Evolutionary conservation across 1,284 basidiomycete species (phyloP), one percentile per base, ranked within the genome.

Genomic region (Exobasidium rhododendri): DNA sequence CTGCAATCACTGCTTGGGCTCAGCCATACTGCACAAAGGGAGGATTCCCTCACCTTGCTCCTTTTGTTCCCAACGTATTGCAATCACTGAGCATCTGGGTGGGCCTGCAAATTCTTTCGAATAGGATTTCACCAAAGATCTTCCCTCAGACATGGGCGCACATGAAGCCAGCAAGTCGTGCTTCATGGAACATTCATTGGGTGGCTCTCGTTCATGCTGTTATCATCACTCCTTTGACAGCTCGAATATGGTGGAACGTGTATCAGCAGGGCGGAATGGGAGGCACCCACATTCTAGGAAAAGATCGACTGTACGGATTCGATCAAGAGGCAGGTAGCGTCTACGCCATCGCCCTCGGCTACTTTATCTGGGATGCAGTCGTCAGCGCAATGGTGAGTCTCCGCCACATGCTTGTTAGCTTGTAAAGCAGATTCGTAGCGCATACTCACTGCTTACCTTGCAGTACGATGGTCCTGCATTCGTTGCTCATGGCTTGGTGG

Each of bases 181-280:
- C 70, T 30, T 70, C 70, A 35, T 81, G 80, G 80, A 77, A 81
- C 62, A 67, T 81, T 24, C 80, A 81, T 63, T 69, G 80, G 43
- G 80, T 81, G 5, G 65, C 77, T 17, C 65, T 77, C 4, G 52
- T 67, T 28, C 77, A 77, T 53, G 71, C 77, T 3, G 60, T 53
- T 17, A 29, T 77, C 55, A 70, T 77, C 55, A 70, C 69, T 2
- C 74, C 75, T 11, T 51, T 74, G 0, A 68, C 70, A 1, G 67
- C 68, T 0, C 56, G 67, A 50, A 56, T 68, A 55, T 77, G 74
- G 69, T 68, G 64, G 54, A 64, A 66, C 35, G 66, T 66, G 29
- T 64, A 64, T 14, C 59, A 70, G 61, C 60, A 65, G n/a, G 66
- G 69, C 29, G 58, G 63, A 29, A 64, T 73, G 44, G 7, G 61